Conservation (phyloP, 768 basidiomycete species). For the Lyophyllum semitale region DNA sequence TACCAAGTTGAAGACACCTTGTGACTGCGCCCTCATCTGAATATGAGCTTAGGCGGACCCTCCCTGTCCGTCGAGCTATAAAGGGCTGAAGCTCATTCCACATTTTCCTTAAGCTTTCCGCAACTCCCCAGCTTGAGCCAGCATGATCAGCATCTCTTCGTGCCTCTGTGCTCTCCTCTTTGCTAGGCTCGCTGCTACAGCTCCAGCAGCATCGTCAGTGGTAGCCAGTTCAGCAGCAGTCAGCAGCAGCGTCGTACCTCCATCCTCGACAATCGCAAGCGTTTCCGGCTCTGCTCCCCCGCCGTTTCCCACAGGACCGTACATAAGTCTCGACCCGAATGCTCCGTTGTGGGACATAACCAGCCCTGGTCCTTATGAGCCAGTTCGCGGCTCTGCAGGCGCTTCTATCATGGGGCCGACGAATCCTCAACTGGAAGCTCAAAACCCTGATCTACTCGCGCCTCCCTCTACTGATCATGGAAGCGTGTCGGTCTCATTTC, state of each 20-base stretch:
- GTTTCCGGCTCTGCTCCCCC: conserved; percentile 21
- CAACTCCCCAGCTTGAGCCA: conserved; percentile 1
- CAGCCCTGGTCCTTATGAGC: conserved; percentile 26
- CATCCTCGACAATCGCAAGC: too few relatives aligned
- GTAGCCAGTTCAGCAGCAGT: conserved; percentile 15
- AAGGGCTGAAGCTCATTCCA: background rate
- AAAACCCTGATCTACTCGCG: conserved; percentile 46
- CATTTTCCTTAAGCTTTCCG: background rate
- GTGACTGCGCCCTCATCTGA: background rate
- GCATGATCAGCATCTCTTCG: conserved; percentile 38
- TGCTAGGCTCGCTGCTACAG: conserved; percentile 23
- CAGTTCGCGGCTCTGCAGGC: conserved; percentile 41
- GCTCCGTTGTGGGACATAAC: conserved; percentile 35
- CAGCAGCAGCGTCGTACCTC: conserved; percentile 19
- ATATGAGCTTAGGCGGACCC: background rate
- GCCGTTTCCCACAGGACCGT: conserved; percentile 44
- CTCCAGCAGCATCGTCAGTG: conserved; percentile 25
- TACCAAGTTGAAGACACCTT: background rate
- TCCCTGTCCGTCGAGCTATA: conserved; percentile 8
- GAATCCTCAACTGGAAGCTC: conserved; percentile 37
- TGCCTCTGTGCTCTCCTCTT: conserved; percentile 38
- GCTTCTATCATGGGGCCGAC: conserved; percentile 43
- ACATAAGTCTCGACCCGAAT: conserved; percentile 45
- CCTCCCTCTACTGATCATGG: conserved; percentile 48
- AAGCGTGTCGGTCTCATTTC: conserved; percentile 34